Percentiles rank a stretch among this genome's conserved stretches.
These are phyloP conservation scores for Ophiocordyceps australis DNA, from an alignment of 2,329 filamentous ascomycete species.

Conservation along the genomic window DNA sequence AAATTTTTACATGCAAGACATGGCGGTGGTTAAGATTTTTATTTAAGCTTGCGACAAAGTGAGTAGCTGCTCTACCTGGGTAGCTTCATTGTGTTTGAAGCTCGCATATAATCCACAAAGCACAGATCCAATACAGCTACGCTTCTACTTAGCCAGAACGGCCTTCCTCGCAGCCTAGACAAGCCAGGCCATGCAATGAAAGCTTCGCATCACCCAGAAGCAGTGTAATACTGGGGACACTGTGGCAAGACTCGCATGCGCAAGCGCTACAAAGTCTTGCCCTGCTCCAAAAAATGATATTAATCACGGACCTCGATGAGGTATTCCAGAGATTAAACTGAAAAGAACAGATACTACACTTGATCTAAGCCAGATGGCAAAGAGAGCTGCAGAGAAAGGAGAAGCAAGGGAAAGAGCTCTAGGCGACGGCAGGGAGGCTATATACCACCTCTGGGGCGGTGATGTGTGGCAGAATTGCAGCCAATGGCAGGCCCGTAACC, in stretches of 20 bases:
- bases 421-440: constrained; percentile 4
- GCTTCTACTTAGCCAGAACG: too few relatives aligned
- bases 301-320: constrained; percentile 62
- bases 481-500: too few relatives aligned
- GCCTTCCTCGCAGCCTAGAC: constrained; percentile 24
- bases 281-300: constrained; percentile 39
- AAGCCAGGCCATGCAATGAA: constrained; percentile 20
- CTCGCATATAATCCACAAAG: too few relatives aligned
- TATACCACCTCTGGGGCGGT: constrained; percentile 8
- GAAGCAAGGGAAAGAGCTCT: constrained; percentile 6
- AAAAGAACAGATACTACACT: constrained; percentile 96
- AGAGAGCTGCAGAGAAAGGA: constrained; percentile 21
- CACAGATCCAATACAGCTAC: background rate
- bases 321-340: constrained; percentile 91
- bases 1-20: too few relatives aligned
- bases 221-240: constrained; percentile 28
- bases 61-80: too few relatives aligned
- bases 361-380: constrained; percentile 63
- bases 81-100: too few relatives aligned
- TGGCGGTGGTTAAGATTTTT: constrained; percentile 1
- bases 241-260: constrained; percentile 18
- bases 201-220: constrained; percentile 23
- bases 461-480: constrained; percentile 2
- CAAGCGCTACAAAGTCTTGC: constrained; percentile 21
- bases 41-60: too few relatives aligned